Conservation (phyloP, 371 early-diverging fungal genomes). For the Sanchytrium tribonematis region DNA sequence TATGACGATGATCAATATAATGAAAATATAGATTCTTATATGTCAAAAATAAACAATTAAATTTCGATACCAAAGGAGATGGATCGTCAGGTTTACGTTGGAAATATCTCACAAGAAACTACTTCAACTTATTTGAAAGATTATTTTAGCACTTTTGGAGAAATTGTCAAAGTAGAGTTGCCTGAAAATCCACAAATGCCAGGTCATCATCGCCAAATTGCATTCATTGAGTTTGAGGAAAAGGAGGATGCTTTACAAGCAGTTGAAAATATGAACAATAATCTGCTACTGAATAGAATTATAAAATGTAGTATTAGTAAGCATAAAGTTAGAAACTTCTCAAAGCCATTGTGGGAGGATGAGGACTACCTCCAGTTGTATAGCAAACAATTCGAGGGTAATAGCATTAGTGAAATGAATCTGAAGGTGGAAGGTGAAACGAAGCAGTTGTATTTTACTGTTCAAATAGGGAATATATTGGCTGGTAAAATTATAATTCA, state of each 20-base stretch:
- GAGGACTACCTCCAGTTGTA: no score
- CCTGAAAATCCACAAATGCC: conserved; percentile 24
- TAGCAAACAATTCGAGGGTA: no score
- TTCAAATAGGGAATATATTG: conserved; percentile 36
- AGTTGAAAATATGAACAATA: conserved; percentile 68
- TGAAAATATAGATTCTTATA: background rate
- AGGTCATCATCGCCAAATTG: conserved; percentile 58
- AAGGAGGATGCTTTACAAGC: conserved; percentile 58
- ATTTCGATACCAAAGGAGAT: no score
- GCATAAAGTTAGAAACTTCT: no score
- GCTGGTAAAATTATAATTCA: conserved; percentile 64
- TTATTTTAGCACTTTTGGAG: conserved; percentile 91
- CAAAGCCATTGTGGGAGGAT: no score
- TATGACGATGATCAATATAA: background rate
- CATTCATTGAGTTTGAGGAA: conserved; percentile 70
- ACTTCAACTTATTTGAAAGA: no score
- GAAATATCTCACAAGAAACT: no score
- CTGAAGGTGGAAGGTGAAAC: no score
- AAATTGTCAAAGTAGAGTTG: conserved; percentile 56
- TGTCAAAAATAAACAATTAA: background rate
- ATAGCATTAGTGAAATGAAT: no score
- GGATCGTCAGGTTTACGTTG: no score
- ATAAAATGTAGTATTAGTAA: conserved; percentile 61
- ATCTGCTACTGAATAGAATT: conserved; percentile 60
- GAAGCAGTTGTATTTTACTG: no score